Percentiles rank a stretch among this genome's conserved stretches.
Conservation (phyloP, 768 basidiomycete genomes). For the Termitomyces sp. region DNA sequence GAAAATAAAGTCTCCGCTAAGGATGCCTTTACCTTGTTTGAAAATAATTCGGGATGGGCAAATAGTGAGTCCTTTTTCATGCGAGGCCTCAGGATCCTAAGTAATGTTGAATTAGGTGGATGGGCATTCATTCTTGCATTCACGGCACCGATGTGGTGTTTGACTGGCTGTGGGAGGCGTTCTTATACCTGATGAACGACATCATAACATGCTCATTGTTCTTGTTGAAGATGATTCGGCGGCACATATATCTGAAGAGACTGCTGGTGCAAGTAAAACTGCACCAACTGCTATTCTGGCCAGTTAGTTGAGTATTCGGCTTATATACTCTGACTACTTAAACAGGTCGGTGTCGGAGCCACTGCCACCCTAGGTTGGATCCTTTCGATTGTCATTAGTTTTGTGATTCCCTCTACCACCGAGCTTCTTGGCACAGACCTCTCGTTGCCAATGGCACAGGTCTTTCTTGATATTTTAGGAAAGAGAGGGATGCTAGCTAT, state of each 20-base stretch:
- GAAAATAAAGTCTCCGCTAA: neutral
- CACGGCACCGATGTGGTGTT: slow-evolving; percentile 76
- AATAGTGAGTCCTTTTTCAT: neutral
- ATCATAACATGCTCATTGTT: slow-evolving; percentile 1
- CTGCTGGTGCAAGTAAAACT: slow-evolving; percentile 56
- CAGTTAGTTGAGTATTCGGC: neutral
- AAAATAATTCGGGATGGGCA: slow-evolving; percentile 1
- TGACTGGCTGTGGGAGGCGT: slow-evolving; percentile 61
- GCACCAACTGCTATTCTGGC: slow-evolving; percentile 63
- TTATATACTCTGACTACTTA: neutral
- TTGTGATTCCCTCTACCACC: slow-evolving; percentile 21
- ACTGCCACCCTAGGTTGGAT: neutral
- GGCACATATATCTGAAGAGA: slow-evolving; percentile 73
- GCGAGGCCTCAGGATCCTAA: neutral
- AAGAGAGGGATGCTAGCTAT: slow-evolving; percentile 70
- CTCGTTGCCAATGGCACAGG: slow-evolving; percentile 70
- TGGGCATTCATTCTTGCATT: slow-evolving; percentile 76
- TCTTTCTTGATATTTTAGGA: slow-evolving; percentile 62
- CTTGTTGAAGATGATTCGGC: slow-evolving; percentile 61
- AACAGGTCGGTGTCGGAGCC: neutral
- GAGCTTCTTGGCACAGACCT: slow-evolving; percentile 45
- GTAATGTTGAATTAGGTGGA: slow-evolving; percentile 39
- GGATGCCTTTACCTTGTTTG: neutral
- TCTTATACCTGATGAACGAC: neutral
- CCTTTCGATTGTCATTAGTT: neutral